phyloP scores from a whole-genome alignment of 352 stramenopile genomes.

The Phytopythium delawarense region DNA sequence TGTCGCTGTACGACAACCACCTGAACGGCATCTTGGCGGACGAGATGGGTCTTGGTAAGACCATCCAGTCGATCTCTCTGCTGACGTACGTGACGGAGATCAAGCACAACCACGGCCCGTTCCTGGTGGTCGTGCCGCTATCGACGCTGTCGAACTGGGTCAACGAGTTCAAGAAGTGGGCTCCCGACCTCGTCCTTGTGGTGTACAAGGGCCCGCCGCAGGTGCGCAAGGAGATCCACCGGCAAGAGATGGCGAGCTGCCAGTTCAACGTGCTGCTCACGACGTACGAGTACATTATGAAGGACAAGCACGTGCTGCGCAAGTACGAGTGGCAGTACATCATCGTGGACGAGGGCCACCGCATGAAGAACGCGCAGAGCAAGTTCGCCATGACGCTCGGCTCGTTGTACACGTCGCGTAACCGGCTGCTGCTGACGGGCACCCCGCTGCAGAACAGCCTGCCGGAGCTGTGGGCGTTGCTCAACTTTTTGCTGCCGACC shows the following conservation, averaged over 20 bases:
- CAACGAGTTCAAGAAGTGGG: conserved; percentile 94
- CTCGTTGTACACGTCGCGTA: conserved; percentile 78
- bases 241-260: conserved; percentile 77
- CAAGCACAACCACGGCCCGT: conserved; percentile 91
- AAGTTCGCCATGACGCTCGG: conserved; percentile 88
- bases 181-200: conserved; percentile 94
- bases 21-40: conserved; percentile 98
- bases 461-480: conserved; percentile 89
- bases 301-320: conserved; percentile 86
- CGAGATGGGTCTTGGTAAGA: conserved; percentile 93
- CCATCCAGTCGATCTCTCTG: conserved; percentile 84
- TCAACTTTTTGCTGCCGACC: conserved; percentile 91
- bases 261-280: conserved; percentile 93
- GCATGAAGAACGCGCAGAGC: conserved; percentile 90
- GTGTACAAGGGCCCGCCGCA: conserved; percentile 92
- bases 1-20: conserved; percentile 97
- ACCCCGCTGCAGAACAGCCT: conserved; percentile 98
- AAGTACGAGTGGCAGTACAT: conserved; percentile 92
- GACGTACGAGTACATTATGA: conserved; percentile 94
- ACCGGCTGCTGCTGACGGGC: conserved; percentile 96
- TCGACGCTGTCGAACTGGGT: conserved; percentile 94
- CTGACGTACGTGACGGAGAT: conserved; percentile 82
- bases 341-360: conserved; percentile 94
- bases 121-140: conserved; percentile 97
- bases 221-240: conserved; percentile 78